Conservation (phyloP, 257 asterid species). For the Capsicum chinense region DNA sequence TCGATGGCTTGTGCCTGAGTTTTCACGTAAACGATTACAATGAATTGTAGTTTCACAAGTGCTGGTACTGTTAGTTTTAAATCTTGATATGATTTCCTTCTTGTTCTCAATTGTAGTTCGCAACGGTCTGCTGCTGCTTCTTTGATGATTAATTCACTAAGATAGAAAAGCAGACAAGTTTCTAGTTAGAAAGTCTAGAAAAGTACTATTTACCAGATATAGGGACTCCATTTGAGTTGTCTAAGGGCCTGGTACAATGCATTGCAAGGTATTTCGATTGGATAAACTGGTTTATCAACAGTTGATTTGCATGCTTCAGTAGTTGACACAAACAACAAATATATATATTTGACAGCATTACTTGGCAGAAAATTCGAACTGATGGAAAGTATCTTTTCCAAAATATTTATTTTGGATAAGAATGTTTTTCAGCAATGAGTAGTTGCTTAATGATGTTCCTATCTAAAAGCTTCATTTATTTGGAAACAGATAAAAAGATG, state of each 20-base stretch:
- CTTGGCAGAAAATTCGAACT: background rate
- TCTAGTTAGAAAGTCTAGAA: background rate
- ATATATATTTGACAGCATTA: background rate
- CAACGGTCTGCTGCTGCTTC: background rate
- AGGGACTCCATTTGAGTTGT: no score
- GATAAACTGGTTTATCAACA: background rate
- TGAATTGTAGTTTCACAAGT: constrained; percentile 1
- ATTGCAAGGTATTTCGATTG: no score
- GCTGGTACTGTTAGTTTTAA: background rate
- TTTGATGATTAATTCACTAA: background rate
- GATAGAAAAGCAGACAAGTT: background rate
- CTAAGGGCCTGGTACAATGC: no score
- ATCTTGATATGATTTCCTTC: background rate
- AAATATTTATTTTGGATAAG: no score
- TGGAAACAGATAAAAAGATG: no score
- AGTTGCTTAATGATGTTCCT: no score
- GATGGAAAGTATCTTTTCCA: background rate
- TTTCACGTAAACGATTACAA: background rate
- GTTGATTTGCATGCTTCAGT: background rate
- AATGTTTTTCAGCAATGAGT: no score
- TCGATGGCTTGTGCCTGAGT: background rate
- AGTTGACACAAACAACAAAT: background rate
- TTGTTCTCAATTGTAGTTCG: background rate
- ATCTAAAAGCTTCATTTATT: no score
- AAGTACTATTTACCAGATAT: background rate